Evolutionary conservation across 345 rosid genomes (phyloP), one percentile per base, ranked within the genome.

Genomic region (Acer saccharum): DNA sequence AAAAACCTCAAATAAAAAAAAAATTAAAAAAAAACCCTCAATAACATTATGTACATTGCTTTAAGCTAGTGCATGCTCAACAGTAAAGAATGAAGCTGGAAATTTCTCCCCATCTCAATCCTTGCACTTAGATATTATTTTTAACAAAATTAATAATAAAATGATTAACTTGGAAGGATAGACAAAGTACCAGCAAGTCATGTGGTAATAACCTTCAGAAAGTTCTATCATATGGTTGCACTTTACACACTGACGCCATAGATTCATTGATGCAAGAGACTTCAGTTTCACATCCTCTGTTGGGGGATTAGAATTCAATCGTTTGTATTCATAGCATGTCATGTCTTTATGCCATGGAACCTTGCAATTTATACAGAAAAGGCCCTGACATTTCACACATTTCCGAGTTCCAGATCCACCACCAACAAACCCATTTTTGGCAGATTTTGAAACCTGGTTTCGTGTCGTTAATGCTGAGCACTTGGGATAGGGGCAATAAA

Each of bases 401-500:
- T 81, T 88, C 78, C 94, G 87, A 7, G 87, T 92, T 68, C 85
- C 79, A 13, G 81, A 79, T 65, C 82, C 79, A 39, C 73, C 80
- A 71, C 77, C 87, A 57, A 73, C 61, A 61, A 5, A 70, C 50
- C 71, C 74, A 63, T 46, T 72, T 60, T 79, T 84, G 11, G 94
- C 79, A 77, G 80, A 84, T 72, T 80, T 83, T 54, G 79, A 81
- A 35, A 81, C 84, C 83, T 89, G 94, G 2, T 48, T 75, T 82
- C 81, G 87, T 14, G 87, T 80, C 98, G 93, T 92, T 71, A 95
- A 83, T 21, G 90, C 89, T 0, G 99, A 95, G 83, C 99, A 95
- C 20, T 58, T 88, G 2, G 93, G 97, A 79, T 84, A 84, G 13
- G 98, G 93, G 80, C 98, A 95, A 52, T 93, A 95, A 29, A 93